phyloP scores from a whole-genome alignment of 306 rosid genomes.

The Castanospermum australe region DNA sequence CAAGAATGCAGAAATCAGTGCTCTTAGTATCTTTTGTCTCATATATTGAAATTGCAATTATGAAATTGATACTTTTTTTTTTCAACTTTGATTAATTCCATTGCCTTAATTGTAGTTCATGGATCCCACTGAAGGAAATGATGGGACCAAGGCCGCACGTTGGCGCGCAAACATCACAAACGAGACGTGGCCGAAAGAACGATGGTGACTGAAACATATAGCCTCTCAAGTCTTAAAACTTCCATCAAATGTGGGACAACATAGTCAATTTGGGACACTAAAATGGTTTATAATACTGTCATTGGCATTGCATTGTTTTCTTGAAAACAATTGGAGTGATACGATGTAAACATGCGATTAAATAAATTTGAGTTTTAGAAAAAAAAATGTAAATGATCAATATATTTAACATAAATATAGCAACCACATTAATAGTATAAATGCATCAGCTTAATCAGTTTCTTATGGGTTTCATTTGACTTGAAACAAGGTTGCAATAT shows the following conservation, averaged over 20 bases:
- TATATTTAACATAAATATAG: neutral
- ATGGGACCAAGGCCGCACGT: slow-evolving; percentile 16
- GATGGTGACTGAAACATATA: slow-evolving; percentile 42
- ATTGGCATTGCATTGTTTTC: neutral
- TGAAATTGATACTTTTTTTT: neutral
- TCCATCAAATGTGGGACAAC: slow-evolving; percentile 1
- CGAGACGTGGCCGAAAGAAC: slow-evolving; percentile 53
- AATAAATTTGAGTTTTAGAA: neutral
- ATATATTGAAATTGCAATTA: neutral
- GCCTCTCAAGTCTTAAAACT: neutral
- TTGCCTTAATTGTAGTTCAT: neutral
- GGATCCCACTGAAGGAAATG: neutral
- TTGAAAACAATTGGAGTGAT: neutral
- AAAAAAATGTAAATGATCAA: neutral
- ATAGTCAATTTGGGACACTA: slow-evolving; percentile 14
- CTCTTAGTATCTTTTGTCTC: slow-evolving; percentile 6
- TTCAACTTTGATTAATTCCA: neutral
- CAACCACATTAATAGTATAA: neutral
- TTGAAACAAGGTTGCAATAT: no score
- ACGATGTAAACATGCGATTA: neutral
- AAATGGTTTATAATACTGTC: neutral
- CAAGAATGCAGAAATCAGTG: neutral
- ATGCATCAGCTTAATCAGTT: neutral
- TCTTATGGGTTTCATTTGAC: neutral
- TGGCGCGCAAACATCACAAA: slow-evolving; percentile 27